phyloP scores from a whole-genome alignment of 768 basidiomycete genomes.

The Suillus cothurnatus region DNA sequence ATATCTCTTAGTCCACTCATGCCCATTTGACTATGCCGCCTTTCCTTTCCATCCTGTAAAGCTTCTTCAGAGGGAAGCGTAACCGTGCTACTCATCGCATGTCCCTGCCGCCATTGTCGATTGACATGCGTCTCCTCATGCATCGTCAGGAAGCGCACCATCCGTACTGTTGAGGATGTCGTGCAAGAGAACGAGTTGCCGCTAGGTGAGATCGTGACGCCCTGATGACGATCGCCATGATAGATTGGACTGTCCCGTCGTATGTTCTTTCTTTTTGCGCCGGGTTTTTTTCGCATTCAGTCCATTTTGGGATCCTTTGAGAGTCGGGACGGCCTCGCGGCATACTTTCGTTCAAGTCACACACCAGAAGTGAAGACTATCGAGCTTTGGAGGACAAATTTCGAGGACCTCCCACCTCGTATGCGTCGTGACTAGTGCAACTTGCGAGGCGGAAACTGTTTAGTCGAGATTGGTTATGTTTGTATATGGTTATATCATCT shows the following conservation, averaged over 20 bases:
- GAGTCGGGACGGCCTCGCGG: too few species aligned
- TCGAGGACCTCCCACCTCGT: too few species aligned
- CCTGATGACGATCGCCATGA: slow-evolving; percentile 82
- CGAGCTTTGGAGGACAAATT: too few species aligned
- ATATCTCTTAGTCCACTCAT: slow-evolving; percentile 78
- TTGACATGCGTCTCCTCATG: slow-evolving; percentile 43
- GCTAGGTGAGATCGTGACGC: slow-evolving; percentile 78
- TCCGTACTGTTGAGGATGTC: slow-evolving; percentile 73
- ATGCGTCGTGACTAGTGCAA: too few species aligned
- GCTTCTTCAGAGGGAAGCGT: slow-evolving; percentile 74
- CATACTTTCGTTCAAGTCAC: too few species aligned
- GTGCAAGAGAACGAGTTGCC: slow-evolving; percentile 75
- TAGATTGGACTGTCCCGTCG: slow-evolving; percentile 37
- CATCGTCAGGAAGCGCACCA: slow-evolving; percentile 25
- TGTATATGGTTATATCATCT: too few species aligned
- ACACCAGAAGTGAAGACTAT: too few species aligned
- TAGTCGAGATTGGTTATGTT: too few species aligned
- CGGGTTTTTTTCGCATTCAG: too few species aligned
- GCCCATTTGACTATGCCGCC: slow-evolving; percentile 53
- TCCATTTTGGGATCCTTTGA: too few species aligned
- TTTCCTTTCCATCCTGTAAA: slow-evolving; percentile 48
- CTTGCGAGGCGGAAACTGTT: too few species aligned
- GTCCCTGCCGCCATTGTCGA: slow-evolving; percentile 75
- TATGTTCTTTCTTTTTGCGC: too few species aligned
- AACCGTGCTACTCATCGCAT: slow-evolving; percentile 70